These are phyloP conservation scores for Yamadazyma songkhlaensis DNA, from an alignment of 1,139 yeast species.

Conservation along the genomic window DNA sequence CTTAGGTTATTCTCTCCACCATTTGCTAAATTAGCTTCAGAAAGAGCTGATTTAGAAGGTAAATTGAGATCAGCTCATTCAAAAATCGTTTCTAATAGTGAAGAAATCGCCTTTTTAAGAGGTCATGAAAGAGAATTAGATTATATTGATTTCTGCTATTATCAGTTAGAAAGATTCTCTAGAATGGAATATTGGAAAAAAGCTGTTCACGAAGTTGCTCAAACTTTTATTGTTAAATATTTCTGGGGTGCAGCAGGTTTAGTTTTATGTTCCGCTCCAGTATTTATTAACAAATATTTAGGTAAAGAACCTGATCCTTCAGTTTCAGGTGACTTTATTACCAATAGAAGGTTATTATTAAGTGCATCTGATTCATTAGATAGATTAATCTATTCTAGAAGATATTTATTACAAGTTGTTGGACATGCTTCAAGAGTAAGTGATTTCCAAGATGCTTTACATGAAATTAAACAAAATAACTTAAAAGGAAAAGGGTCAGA, in stretches of 20 bases:
- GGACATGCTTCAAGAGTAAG: constrained; percentile 82
- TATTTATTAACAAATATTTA: constrained; percentile 64
- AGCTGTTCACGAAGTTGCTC: constrained; percentile 74
- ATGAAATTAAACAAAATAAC: constrained; percentile 40
- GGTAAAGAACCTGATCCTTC: constrained; percentile 48
- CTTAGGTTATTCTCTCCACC: constrained; percentile 83
- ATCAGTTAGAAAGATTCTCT: constrained; percentile 75
- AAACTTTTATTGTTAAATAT: constrained; percentile 83
- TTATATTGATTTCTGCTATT: constrained; percentile 75
- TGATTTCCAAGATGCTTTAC: constrained; percentile 65
- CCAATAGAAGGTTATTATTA: constrained; percentile 82
- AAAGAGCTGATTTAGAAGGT: constrained; percentile 81
- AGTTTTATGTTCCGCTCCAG: constrained; percentile 84
- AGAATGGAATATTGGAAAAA: constrained; percentile 75
- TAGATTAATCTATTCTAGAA: constrained; percentile 79
- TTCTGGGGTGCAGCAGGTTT: constrained; percentile 96
- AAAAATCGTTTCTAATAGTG: constrained; percentile 72
- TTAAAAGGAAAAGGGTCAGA: constrained; percentile 5
- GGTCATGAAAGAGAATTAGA: constrained; percentile 83
- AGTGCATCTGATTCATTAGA: constrained; percentile 91
- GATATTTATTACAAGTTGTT: constrained; percentile 76
- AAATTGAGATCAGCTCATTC: constrained; percentile 82
- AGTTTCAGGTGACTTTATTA: constrained; percentile 74
- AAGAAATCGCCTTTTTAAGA: constrained; percentile 81
- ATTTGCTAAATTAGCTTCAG: constrained; percentile 77